Percentiles rank a stretch among this genome's conserved stretches.
These are phyloP conservation scores for Populus alba DNA, from an alignment of 345 rosid species.

Conservation along the genomic window DNA sequence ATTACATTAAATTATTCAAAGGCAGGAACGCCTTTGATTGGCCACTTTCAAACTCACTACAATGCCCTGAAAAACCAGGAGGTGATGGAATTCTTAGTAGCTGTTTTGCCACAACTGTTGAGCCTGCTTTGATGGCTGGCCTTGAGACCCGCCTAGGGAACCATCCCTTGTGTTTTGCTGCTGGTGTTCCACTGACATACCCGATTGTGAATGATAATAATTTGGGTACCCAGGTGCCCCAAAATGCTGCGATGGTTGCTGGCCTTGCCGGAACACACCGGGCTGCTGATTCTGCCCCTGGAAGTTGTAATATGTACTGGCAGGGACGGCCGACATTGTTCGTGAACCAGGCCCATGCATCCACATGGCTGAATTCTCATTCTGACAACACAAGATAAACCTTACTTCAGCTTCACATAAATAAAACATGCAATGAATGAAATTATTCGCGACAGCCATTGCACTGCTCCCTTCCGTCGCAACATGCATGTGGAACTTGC, in stretches of 20 bases:
- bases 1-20: constrained; percentile 15
- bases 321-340: constrained; percentile 69
- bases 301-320: constrained; percentile 75
- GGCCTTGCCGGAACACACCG: constrained; percentile 73
- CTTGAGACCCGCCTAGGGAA: constrained; percentile 57
- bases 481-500: not conserved
- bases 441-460: not conserved
- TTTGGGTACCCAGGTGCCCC: constrained; percentile 80
- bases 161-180: constrained; percentile 87
- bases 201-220: constrained; percentile 73
- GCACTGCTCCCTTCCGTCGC: not conserved
- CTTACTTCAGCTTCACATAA: not conserved
- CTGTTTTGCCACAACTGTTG: constrained; percentile 94
- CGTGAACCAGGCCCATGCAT: constrained; percentile 75
- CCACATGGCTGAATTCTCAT: constrained; percentile 86
- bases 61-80: constrained; percentile 56
- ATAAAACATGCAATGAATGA: not conserved
- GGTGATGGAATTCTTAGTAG: constrained; percentile 52
- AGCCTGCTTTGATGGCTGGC: constrained; percentile 78
- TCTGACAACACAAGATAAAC: constrained; percentile 38
- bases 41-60: constrained; percentile 43
- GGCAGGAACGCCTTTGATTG: constrained; percentile 27
- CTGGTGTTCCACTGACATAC: constrained; percentile 78
- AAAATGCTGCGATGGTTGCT: constrained; percentile 85
- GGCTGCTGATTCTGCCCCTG: constrained; percentile 91